Evolutionary conservation across 2,329 filamentous ascomycete species (phyloP).

Genomic region (Aspergillus chevalieri): DNA sequence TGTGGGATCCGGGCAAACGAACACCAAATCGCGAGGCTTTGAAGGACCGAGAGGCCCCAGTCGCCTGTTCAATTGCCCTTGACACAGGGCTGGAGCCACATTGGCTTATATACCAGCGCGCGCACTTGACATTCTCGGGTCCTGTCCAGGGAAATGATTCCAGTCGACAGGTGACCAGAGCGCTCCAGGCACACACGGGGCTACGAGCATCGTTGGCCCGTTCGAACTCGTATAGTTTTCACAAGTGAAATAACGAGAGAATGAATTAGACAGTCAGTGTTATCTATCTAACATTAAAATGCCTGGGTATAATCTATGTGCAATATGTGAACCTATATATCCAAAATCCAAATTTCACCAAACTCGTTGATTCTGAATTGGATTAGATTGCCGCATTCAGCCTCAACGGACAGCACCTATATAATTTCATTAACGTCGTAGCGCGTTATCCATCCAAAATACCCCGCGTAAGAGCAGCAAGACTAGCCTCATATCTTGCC

Average conservation of each 20-base stretch:
- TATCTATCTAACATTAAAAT: constrained; percentile 1
- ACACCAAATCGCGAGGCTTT: background rate
- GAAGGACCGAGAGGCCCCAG: background rate
- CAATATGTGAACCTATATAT: constrained; percentile 2
- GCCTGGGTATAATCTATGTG: background rate
- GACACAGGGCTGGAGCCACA: background rate
- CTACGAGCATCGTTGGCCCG: too few relatives aligned
- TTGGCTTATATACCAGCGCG: too few relatives aligned
- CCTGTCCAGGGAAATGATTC: too few relatives aligned
- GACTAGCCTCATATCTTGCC: constrained; percentile 63
- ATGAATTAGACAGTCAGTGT: background rate
- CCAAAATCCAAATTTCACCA: background rate
- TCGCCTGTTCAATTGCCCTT: background rate
- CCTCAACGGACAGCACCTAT: background rate
- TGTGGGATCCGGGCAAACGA: background rate
- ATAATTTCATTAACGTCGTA: constrained; percentile 1
- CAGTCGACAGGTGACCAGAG: too few relatives aligned
- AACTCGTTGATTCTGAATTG: background rate
- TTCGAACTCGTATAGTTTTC: too few relatives aligned
- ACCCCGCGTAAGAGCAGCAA: constrained; percentile 53
- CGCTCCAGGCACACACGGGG: too few relatives aligned
- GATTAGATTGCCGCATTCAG: background rate
- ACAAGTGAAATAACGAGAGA: background rate
- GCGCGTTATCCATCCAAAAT: constrained; percentile 35
- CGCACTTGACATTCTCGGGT: too few relatives aligned